phyloP scores from a whole-genome alignment of 2,329 filamentous ascomycete species.

The Beauveria bassiana region DNA sequence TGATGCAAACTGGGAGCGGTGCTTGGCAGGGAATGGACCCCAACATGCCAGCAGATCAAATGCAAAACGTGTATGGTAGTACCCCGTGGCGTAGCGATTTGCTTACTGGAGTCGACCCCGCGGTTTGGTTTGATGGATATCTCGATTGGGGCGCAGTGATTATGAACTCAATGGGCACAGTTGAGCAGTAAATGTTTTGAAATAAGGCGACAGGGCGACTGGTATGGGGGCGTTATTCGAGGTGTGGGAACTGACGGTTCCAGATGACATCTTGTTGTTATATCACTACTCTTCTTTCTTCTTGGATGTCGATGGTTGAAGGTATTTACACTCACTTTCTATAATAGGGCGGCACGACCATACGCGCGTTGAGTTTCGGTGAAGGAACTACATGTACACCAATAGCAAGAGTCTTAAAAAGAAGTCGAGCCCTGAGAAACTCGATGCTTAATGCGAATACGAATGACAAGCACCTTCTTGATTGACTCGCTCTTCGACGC shows the following conservation, averaged over 20 bases:
- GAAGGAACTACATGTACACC: too few relatives aligned
- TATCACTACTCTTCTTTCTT: not conserved
- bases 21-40: constrained; percentile 11
- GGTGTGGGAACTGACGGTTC: not conserved
- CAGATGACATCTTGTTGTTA: not conserved
- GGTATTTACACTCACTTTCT: not conserved
- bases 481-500: constrained; percentile 41
- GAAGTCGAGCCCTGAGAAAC: too few relatives aligned
- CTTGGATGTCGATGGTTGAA: not conserved
- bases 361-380: too few relatives aligned
- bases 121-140: constrained; percentile 28
- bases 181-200: constrained; percentile 16
- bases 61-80: constrained; percentile 20
- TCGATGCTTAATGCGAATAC: too few relatives aligned
- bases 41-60: constrained; percentile 19
- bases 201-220: not conserved
- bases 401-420: too few relatives aligned
- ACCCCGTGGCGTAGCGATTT: constrained; percentile 25
- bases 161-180: constrained; percentile 23
- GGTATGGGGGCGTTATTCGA: not conserved
- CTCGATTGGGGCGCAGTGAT: constrained; percentile 27
- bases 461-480: constrained; percentile 37
- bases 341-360: too few relatives aligned
- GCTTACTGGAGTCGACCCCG: constrained; percentile 26
- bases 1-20: not conserved